Conservation (phyloP, 2,329 filamentous ascomycete genomes). For the Talaromyces sp. region DNA sequence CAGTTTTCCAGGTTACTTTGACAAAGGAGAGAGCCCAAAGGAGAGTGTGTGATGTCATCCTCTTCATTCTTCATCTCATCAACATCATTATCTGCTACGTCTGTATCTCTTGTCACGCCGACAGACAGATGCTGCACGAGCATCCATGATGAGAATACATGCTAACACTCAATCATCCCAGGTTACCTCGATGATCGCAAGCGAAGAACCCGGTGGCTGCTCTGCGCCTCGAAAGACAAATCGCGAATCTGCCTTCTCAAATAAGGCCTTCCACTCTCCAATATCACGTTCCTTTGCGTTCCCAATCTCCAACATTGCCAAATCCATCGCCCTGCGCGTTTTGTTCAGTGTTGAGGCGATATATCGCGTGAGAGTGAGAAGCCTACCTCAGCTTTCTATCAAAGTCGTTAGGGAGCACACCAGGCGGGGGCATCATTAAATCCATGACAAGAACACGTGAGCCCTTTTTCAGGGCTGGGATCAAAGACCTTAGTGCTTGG, state of each 20-base stretch:
- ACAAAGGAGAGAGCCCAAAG: neutral
- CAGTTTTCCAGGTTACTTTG: neutral
- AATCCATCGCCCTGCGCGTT: neutral
- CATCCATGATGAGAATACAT: neutral
- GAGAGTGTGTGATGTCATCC: too few relatives aligned
- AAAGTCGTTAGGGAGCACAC: neutral
- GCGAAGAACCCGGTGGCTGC: constrained; percentile 3
- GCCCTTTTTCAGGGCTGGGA: constrained; percentile 25
- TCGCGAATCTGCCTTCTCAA: neutral
- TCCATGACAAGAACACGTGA: constrained; percentile 12
- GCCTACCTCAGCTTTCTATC: constrained; percentile 2
- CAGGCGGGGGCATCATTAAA: constrained; percentile 2
- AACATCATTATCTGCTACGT: neutral
- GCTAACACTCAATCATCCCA: neutral
- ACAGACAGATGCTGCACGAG: neutral
- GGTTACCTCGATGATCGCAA: neutral
- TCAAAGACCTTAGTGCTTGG: constrained; percentile 27
- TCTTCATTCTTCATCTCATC: too few relatives aligned
- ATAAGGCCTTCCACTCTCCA: neutral
- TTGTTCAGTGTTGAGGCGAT: neutral
- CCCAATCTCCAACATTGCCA: constrained; percentile 2
- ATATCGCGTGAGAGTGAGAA: neutral
- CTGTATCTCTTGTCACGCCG: neutral
- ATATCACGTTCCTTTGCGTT: constrained; percentile 4
- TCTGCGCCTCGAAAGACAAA: constrained; percentile 1